Evolutionary conservation across 495 filamentous ascomycete species (phyloP), one percentile per base, ranked within the genome.

Genomic region (Podospora pseudocomata): DNA sequence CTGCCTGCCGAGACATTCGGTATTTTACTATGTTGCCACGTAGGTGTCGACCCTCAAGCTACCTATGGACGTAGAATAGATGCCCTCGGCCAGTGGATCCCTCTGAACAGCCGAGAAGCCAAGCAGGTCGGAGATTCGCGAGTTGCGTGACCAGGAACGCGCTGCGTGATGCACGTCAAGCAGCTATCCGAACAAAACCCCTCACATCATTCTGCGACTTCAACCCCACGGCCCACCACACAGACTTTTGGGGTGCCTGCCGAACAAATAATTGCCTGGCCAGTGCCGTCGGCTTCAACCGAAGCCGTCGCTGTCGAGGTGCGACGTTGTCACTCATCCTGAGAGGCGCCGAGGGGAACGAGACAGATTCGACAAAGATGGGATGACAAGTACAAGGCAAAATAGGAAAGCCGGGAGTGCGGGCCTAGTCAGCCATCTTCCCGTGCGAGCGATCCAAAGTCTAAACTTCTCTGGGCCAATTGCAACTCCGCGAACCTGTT

Each of bases 161-260:
- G n/a, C 32, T 63, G 61, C 27, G 30, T 49, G 61, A 63, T 63
- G 61, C 61, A 63, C 61, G 61, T 63, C 61, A 63, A 63, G 34
- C 39, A 49, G 39, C 39, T 49, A 13, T 49, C 39, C 39, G 39
- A 49, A 49, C 9, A 49, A 49, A 49, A 49, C 39, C 39, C 39
- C 39, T 49, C 39, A 49, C 39, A 49, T 49, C 39, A 49, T 49
- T 49, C 39, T 49, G 39, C 39, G 39, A 49, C 39, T 49, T 49
- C 39, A 49, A 49, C 39, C 39, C 39, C 39, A 32, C 30, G 30
- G 30, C 30, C 30, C 30, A 32, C 30, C 39, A 49, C 39, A 49
- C 39, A 49, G 39, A 30, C 59, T 28, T 27, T 61, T 30, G 59
- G 59, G 27, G n/a, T 61, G 23, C 27, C 59, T 61, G 59, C 59